Evolutionary conservation across 2,329 filamentous ascomycete genomes (phyloP), one percentile per base, ranked within the genome.

Genomic region (Nemania abortiva): DNA sequence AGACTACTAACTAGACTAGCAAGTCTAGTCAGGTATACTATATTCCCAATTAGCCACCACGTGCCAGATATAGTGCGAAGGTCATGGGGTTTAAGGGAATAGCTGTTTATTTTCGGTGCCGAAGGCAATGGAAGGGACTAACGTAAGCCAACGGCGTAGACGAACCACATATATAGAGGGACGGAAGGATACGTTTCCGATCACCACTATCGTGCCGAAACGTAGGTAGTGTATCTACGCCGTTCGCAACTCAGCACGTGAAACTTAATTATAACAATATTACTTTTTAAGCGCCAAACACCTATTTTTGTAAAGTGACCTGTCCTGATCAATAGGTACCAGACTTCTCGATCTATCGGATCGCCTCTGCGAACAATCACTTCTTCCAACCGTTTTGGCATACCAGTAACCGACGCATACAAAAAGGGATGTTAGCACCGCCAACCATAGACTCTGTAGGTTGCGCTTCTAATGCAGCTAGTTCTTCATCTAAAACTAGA

Each of bases 31-130:
- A 47, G 18, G 9, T 45, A 45, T 18, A 20, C 42, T 47, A n/a
- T 6, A 15, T 1, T 20, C 11, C 13, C 24, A 22, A 24, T 7
- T 22, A 27, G 22, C 18, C 15, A 10, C 50, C 39, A 56, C 60
- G 60, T 63, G 52, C 29, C 24, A 52, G 37, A 7, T 20, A 45
- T 64, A 58, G 62, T 58, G 53, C 53, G 34, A 57, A 39, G 45
- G 53, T 57, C 62, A 64, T 52, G 47, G 42, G 45, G 18, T 52
- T 2, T 15, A 31, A 27, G 29, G 6, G 42, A 18, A 56, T 9
- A 15, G 5, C 18, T 39, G 7, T 11, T n/a, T 20, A 34, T 37
- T 22, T 37, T 37, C 52, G 24, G 52, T 9, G 15, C 27, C 15
- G 29, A 55, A 55, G 50, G 29, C 29, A 55, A 37, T 55, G 24